Evolutionary conservation across 2,329 filamentous ascomycete species (phyloP).

Genomic region (Chaetomium strumarium): DNA sequence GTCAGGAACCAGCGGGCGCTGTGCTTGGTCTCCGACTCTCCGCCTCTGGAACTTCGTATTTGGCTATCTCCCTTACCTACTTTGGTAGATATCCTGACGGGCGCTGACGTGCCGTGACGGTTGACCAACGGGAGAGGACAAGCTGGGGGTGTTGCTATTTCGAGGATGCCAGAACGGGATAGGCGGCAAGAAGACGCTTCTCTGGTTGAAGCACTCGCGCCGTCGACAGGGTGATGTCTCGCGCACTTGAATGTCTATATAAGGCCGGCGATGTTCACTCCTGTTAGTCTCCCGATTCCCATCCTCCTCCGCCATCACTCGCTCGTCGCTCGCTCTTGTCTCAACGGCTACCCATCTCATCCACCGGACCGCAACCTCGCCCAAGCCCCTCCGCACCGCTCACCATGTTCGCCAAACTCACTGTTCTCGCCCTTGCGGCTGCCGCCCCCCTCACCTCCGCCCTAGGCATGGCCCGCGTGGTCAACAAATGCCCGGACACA

Average conservation of each 20-base stretch:
- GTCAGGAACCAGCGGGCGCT: not conserved
- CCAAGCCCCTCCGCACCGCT: not conserved
- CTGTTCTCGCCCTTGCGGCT: constrained; percentile 24
- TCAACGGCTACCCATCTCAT: not conserved
- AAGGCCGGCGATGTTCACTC: not conserved
- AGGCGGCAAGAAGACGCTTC: not conserved
- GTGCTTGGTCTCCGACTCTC: not conserved
- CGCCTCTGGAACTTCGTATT: constrained; percentile 8
- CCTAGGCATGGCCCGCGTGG: constrained; percentile 32
- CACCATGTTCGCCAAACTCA: constrained; percentile 22
- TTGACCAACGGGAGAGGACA: not conserved
- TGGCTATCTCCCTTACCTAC: constrained; percentile 5
- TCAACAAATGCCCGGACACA: constrained; percentile 32
- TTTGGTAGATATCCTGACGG: not conserved
- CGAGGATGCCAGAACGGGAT: not conserved
- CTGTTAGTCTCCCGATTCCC: not conserved
- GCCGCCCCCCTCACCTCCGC: constrained; percentile 23
- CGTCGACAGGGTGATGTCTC: too few relatives aligned
- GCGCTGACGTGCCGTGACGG: not conserved
- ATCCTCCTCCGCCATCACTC: too few relatives aligned
- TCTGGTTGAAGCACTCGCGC: too few relatives aligned
- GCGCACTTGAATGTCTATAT: not conserved
- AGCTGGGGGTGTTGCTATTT: not conserved
- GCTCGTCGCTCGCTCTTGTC: not conserved
- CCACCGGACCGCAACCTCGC: not conserved